phyloP scores from a whole-genome alignment of 2,329 filamentous ascomycete genomes.

The Aspergillus hortae region DNA sequence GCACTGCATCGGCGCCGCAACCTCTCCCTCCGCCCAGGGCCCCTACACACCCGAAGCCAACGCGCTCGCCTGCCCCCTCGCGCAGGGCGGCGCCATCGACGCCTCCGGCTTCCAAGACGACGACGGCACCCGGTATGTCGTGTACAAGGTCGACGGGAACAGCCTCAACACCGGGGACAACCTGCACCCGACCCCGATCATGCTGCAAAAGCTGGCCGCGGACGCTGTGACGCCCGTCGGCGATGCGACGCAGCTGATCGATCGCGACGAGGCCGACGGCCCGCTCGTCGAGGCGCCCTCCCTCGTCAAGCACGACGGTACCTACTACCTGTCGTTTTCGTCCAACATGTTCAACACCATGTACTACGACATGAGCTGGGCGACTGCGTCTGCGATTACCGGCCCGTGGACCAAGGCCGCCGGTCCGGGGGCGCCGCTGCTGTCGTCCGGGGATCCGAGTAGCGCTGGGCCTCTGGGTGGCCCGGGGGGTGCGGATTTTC shows the following conservation, averaged over 20 bases:
- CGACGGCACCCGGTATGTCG: conserved; percentile 52
- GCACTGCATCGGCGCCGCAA: conserved; percentile 57
- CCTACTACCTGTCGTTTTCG: conserved; percentile 57
- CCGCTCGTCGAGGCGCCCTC: conserved; percentile 57
- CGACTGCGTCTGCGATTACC: conserved; percentile 35
- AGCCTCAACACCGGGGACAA: conserved; percentile 35
- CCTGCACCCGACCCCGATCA: conserved; percentile 49
- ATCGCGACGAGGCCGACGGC: conserved; percentile 57
- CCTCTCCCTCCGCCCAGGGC: conserved; percentile 43
- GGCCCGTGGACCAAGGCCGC: conserved; percentile 29
- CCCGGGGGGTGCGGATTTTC: conserved; percentile 29
- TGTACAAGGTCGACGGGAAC: conserved; percentile 64
- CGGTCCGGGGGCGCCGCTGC: conserved; percentile 22
- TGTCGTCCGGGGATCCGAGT: conserved; percentile 21
- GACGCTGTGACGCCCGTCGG: conserved; percentile 52
- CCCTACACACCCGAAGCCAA: conserved; percentile 47
- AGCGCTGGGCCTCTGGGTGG: conserved; percentile 23
- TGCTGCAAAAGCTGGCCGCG: conserved; percentile 51
- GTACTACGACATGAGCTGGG: conserved; percentile 55
- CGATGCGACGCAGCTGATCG: conserved; percentile 49
- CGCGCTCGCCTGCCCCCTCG: conserved; percentile 49
- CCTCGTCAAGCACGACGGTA: conserved; percentile 39
- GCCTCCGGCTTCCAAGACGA: conserved; percentile 53
- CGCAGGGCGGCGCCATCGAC: conserved; percentile 57
- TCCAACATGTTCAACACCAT: conserved; percentile 52